phyloP scores from a whole-genome alignment of 768 basidiomycete species.

The Rhizopogon rudus region DNA sequence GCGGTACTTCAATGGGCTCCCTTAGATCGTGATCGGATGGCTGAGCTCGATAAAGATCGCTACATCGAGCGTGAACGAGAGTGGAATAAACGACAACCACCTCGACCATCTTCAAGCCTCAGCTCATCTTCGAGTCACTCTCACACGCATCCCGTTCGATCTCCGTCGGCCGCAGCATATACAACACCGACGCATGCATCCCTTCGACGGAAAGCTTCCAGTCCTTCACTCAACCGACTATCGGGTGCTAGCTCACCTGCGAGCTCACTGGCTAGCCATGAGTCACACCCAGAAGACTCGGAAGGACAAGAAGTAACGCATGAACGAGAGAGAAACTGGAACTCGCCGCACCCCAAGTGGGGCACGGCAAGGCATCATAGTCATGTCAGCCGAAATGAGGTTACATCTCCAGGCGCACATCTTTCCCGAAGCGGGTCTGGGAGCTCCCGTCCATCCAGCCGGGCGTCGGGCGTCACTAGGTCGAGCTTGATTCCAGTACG shows the following conservation, averaged over 20 bases:
- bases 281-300: conserved; percentile 25
- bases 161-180: conserved; percentile 34
- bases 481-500: conserved; percentile 43
- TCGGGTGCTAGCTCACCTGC: conserved; percentile 37
- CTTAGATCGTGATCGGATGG: conserved; percentile 41
- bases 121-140: conserved; percentile 29
- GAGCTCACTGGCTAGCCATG: conserved; percentile 28
- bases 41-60: conserved; percentile 39
- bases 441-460: conserved; percentile 19
- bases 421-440: conserved; percentile 2
- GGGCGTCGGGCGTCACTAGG: conserved; percentile 15
- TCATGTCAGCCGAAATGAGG: conserved; percentile 4
- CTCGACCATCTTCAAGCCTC: conserved; percentile 42
- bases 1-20: neutral
- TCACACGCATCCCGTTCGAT: conserved; percentile 34
- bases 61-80: conserved; percentile 46
- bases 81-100: conserved; percentile 46
- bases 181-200: conserved; percentile 25
- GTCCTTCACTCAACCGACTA: conserved; percentile 18
- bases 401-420: conserved; percentile 11
- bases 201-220: conserved; percentile 30
- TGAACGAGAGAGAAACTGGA: conserved; percentile 67
- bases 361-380: conserved; percentile 16
- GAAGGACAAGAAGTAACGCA: conserved; percentile 34
- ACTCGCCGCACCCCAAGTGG: conserved; percentile 61